Evolutionary conservation across 169 alveolate genomes (phyloP).

Genomic region (Plasmodium relictum): DNA sequence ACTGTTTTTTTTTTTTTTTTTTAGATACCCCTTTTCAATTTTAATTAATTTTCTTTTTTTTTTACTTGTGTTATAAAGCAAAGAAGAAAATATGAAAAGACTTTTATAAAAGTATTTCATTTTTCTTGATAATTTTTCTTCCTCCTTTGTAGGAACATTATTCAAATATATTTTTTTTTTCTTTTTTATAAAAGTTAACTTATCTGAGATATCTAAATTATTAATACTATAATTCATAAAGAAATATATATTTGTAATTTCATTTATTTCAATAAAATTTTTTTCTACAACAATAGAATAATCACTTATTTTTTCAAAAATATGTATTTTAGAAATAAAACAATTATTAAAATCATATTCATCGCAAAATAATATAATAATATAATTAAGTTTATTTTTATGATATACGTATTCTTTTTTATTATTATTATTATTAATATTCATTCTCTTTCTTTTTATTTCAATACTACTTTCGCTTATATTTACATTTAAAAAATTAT

Average conservation of each 20-base stretch:
- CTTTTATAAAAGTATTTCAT: too few relatives aligned
- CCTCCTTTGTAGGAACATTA: neutral
- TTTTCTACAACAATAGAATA: conserved; percentile 22
- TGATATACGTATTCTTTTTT: neutral
- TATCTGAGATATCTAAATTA: neutral
- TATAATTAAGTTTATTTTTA: conserved; percentile 5
- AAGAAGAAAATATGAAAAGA: too few relatives aligned
- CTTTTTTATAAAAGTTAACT: neutral
- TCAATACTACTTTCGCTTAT: neutral
- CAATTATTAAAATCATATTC: conserved; percentile 28
- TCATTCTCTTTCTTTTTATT: neutral
- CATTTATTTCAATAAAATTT: conserved; percentile 18
- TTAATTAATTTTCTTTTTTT: neutral
- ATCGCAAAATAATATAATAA: conserved; percentile 27
- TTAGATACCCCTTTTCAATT: neutral
- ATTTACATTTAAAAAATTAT: conserved; percentile 4
- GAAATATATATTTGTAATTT: conserved; percentile 26
- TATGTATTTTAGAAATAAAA: conserved; percentile 20
- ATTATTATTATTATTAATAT: too few relatives aligned
- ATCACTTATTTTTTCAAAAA: neutral
- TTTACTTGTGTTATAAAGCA: neutral
- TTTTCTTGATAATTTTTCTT: neutral
- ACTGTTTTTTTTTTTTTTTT: neutral
- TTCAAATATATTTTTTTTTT: neutral
- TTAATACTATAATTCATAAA: conserved; percentile 14